Base-by-base conservation (phyloP, 495 filamentous ascomycete species). In the Lophiotrema nucula region DNA sequence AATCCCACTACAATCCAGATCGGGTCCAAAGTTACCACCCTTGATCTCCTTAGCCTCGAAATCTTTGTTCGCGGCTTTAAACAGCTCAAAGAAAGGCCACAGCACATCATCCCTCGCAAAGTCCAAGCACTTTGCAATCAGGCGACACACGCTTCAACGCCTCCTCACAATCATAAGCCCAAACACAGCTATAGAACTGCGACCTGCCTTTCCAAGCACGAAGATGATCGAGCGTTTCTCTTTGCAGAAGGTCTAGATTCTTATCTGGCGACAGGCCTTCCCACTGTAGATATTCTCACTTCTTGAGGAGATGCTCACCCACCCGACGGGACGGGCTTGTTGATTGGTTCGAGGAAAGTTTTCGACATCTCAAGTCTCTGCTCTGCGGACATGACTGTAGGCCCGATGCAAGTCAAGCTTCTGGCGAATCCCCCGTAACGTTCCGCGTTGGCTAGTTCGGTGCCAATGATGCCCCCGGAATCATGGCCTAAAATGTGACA, bases 171-270 rank as follows among this genome's bases (percentile, higher is more conserved):
- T 46, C 42, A 18, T 46, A 23, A 4, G 16, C 42, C 42, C 42
- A 46, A 16, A 46, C 42, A 46, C 42, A 46, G 42, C 23, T 23
- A 18, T 46, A 46, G 13, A 46, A 18, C 21, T 46, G 42, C 16
- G 16, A 19, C 23, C 42, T 15, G 13, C 42, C 42, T 10, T 46
- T 23, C 42, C 42, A 46, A 1, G 42, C 42, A 2, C 42, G 42
- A 19, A 46, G 13, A 18, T 46, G 42, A 46, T 46, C 42, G 21
- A 46, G 13, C 42, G 21, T 18, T 46, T 46, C 42, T 3, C 42
- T 15, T 2, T 46, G 42, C 13, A 46, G 15, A 12, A 46, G 42
- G 3, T 46, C 42, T 21, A 46, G 21, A 18, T 46, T 12, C 3
- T 15, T 18, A 18, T 15, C 23, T 19, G 42, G 42, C 13, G 13